phyloP scores from a whole-genome alignment of 2,329 filamentous ascomycete species.

The Aspergillus tubingensis region DNA sequence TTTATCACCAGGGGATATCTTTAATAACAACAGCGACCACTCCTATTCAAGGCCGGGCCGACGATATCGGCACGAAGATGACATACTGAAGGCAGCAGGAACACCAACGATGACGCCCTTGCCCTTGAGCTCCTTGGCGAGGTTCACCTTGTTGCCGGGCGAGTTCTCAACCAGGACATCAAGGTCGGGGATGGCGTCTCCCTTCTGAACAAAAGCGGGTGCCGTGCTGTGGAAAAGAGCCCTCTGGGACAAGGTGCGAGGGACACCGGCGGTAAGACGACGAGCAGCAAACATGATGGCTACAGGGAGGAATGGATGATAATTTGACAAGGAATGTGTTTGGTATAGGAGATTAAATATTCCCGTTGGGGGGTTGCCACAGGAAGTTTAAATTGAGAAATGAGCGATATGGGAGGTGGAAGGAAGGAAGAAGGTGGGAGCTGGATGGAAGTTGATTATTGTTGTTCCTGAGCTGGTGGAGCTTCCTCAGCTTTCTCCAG shows the following conservation, averaged over 20 bases:
- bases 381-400: background rate
- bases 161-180: conserved; percentile 79
- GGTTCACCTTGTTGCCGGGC: conserved; percentile 89
- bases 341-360: background rate
- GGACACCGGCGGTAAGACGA: conserved; percentile 35
- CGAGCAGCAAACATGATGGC: conserved; percentile 41
- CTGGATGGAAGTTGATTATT: background rate
- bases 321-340: background rate
- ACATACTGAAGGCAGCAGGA: conserved; percentile 72
- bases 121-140: conserved; percentile 73
- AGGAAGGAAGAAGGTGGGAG: background rate
- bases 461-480: conserved; percentile 7
- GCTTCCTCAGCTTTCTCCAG: conserved; percentile 1
- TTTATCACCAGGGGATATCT: background rate
- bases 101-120: conserved; percentile 84
- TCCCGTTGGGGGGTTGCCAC: background rate
- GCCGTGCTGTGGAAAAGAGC: conserved; percentile 44
- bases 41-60: background rate
- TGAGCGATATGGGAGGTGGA: background rate
- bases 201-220: conserved; percentile 64
- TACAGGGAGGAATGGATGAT: conserved; percentile 1
- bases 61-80: background rate
- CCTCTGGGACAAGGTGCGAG: conserved; percentile 33
- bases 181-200: conserved; percentile 75
- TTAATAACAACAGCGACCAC: too few relatives aligned